Base-by-base conservation (phyloP, 1,284 basidiomycete species). In the Phaffia rhodozyma region DNA sequence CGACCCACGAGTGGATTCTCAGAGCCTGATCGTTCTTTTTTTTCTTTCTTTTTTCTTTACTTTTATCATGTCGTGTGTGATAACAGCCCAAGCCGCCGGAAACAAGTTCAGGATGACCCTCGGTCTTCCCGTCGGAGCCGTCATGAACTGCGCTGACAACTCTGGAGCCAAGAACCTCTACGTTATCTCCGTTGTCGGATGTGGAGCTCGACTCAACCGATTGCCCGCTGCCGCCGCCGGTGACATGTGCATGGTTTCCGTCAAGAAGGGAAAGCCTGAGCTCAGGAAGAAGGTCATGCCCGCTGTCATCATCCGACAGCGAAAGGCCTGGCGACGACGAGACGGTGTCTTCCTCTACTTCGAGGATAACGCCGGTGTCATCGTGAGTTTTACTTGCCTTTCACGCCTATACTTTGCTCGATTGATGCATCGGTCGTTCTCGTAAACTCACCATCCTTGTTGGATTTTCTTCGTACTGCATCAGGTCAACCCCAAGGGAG, bases 251-350 rank as follows among this genome's bases (percentile, higher is more conserved):
- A 92, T 98, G 73, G 92, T 92, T 68, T 92, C 89, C 66, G 96
- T 98, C 75, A 98, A 99, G 86, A 98, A 98, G 85, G 94, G 94
- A 78, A 98, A 99, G 83, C 96, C 96, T 61, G 94, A 99, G 80
- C 80, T 99, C 75, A 86, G 94, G 79, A 99, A 99, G 84, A 99
- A 99, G 84, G 93, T 96, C 67, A 93, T 97, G 91, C 93, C 93
- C 73, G 87, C 89, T 71, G 89, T 99, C 71, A 86, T 99, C 73
- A 84, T 97, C 73, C 91, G 94, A 70, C 96, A 98, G 80, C 89
- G 94, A 76, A 99, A 98, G 81, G 84, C 94, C 68, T 99, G 94
- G 94, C 87, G 96, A 74, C 83, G 94, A 81, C 84, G 85, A 79
- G 94, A 99, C 76, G 94, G 94, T 79, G 89, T 97, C 70, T 97